Evolutionary conservation across 768 basidiomycete species (phyloP), one percentile per base, ranked within the genome.

Genomic region (Hericium coralloides): DNA sequence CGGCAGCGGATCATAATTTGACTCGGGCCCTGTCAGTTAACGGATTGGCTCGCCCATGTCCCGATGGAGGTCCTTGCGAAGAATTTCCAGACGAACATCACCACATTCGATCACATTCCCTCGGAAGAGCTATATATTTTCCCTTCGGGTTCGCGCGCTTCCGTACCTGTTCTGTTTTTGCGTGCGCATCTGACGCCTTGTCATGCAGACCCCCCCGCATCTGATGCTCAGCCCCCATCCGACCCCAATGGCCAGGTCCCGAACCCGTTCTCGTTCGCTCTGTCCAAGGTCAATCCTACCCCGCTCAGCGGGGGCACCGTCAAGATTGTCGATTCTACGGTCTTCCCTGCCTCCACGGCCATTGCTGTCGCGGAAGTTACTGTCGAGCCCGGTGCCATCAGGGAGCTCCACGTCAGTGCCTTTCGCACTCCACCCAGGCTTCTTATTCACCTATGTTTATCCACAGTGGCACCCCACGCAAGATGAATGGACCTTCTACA

Each of bases 401-500:
- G 81, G 74, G 83, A 82, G 62, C 73, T 83, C 58, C 82, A 84
- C 63, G 81, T 80, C 64, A 58, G 76, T 61, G 25, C 17, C 18
- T 1, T 31, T 45, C 14, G 22, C 12, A 20, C 48, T 20, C 14
- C 23, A 4, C 14, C 9, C 2, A 49, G 12, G 26, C 10, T 49
- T 61, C 31, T 15, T 17, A 10, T 51, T 26, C 43, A 55, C 22
- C 31, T 15, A 37, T 12, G 9, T 47, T 39, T 15, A 38, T 31
- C 20, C 7, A 31, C 53, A 84, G 84, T 87, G 85, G 85, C 85
- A 87, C 60, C 85, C 85, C 7, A 81, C 79, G 12, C 73, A 82
- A 62, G 81, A 84, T 58, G 84, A 85, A 68, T 85, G 84, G 84
- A 74, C 68, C 53, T 80, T 75, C 65, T 78, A 73, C 72, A 53